phyloP scores from a whole-genome alignment of 805 yeast genomes.

The Starmerella geochares region DNA sequence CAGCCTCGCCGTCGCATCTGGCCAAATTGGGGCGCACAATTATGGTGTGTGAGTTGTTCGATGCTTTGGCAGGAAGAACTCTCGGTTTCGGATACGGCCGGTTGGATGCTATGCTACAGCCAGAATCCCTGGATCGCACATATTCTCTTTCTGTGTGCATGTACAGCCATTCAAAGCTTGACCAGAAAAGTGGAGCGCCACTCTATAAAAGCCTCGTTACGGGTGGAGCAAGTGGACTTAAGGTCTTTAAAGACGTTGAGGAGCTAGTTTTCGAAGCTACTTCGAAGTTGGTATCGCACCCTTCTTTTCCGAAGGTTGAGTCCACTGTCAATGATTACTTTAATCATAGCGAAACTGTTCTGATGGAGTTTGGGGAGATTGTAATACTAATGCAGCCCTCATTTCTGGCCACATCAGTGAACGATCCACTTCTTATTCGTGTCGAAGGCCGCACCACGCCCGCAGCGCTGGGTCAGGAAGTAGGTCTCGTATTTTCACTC shows the following conservation, averaged over 20 bases:
- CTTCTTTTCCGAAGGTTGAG: not conserved
- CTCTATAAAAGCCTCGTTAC: not conserved
- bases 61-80: not conserved
- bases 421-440: not conserved
- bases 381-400: not conserved
- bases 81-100: not conserved
- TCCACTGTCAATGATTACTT: constrained; percentile 5
- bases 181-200: not conserved
- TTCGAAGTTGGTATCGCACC: not conserved
- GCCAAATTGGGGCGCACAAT: not conserved
- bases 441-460: not conserved
- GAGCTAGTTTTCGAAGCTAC: not conserved
- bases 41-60: not conserved
- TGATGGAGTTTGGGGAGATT: not conserved
- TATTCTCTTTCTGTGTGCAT: not conserved
- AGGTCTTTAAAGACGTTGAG: not conserved
- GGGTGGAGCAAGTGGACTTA: not conserved
- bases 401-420: not conserved
- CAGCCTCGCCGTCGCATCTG: not conserved
- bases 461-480: not conserved
- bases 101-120: not conserved
- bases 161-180: not conserved
- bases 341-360: not conserved
- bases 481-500: not conserved
- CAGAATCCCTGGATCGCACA: not conserved